Percentiles rank a stretch among this genome's conserved stretches.
phyloP scores from a whole-genome alignment of 768 basidiomycete genomes.

The Brasilioporus rufonigricans region DNA sequence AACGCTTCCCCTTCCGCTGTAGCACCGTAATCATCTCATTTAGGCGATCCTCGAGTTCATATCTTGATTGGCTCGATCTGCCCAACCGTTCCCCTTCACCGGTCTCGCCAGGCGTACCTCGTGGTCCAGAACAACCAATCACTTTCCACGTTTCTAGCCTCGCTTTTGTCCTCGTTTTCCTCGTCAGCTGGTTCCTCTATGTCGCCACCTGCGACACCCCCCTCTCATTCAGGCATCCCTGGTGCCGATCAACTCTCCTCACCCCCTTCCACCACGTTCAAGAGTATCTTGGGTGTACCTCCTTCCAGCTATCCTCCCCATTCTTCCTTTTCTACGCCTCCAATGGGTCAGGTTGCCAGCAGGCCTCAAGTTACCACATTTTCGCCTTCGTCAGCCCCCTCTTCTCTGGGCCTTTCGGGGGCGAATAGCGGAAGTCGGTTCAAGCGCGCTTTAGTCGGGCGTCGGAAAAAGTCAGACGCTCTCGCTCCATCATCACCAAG shows the following conservation, averaged over 20 bases:
- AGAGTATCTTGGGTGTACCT: slow-evolving; percentile 31
- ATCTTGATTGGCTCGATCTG: slow-evolving; percentile 24
- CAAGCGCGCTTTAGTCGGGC: slow-evolving; percentile 32
- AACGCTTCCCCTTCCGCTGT: slow-evolving; percentile 14
- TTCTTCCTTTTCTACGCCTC: slow-evolving; percentile 25
- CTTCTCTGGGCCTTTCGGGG: slow-evolving; percentile 19
- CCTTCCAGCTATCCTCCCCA: slow-evolving; percentile 22
- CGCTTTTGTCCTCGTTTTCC: slow-evolving; percentile 44
- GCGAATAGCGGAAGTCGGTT: slow-evolving; percentile 27
- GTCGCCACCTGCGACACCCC: slow-evolving; percentile 36
- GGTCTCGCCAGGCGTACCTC: slow-evolving; percentile 23
- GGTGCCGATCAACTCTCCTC: slow-evolving; percentile 42
- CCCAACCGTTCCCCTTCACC: slow-evolving; percentile 14
- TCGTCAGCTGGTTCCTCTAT: slow-evolving; percentile 42
- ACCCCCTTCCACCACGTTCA: slow-evolving; percentile 35
- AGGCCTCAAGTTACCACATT: slow-evolving; percentile 28
- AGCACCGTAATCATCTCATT: slow-evolving; percentile 31
- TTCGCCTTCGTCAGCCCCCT: slow-evolving; percentile 29
- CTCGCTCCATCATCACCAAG: slow-evolving; percentile 18
- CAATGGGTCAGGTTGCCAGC: slow-evolving; percentile 36
- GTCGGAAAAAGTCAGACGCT: slow-evolving; percentile 33
- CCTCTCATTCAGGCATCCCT: slow-evolving; percentile 41
- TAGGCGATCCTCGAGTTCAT: slow-evolving; percentile 28
- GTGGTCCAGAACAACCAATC: slow-evolving; percentile 38
- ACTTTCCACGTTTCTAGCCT: slow-evolving; percentile 39